Evolutionary conservation across 2,329 filamentous ascomycete genomes (phyloP).

Genomic region (Didymella glomerata): DNA sequence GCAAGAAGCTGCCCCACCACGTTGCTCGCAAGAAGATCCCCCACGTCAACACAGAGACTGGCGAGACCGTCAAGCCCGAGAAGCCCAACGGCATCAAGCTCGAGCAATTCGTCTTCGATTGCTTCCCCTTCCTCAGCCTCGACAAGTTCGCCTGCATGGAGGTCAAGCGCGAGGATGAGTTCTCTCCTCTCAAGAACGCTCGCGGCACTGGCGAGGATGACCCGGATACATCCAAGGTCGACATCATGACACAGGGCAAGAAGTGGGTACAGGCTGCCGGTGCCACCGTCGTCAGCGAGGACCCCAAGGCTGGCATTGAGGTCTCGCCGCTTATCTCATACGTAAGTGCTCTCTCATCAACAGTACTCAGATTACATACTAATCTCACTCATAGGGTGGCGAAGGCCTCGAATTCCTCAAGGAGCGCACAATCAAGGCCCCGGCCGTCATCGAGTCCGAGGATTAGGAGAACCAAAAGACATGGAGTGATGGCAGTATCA

Average conservation of each 20-base stretch:
- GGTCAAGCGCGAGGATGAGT: slow-evolving; percentile 96
- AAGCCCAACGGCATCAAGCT: slow-evolving; percentile 99
- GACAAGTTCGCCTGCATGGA: slow-evolving; percentile 95
- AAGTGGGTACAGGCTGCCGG: slow-evolving; percentile 85
- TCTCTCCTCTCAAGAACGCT: slow-evolving; percentile 95
- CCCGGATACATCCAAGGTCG: slow-evolving; percentile 87
- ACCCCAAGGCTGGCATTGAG: slow-evolving; percentile 72
- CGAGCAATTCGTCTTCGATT: slow-evolving; percentile 99
- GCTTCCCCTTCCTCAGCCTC: slow-evolving; percentile 87
- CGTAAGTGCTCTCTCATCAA: slow-evolving; percentile 65
- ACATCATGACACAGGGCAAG: slow-evolving; percentile 89
- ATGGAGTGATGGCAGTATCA: slow-evolving; percentile 3
- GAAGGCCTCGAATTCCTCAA: slow-evolving; percentile 70
- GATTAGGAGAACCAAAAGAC: slow-evolving; percentile 41
- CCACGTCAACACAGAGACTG: slow-evolving; percentile 76
- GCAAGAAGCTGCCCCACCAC: slow-evolving; percentile 88
- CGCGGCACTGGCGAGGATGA: slow-evolving; percentile 86
- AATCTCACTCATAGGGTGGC: slow-evolving; percentile 58
- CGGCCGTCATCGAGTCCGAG: slow-evolving; percentile 70
- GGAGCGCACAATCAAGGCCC: slow-evolving; percentile 67
- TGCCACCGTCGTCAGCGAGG: slow-evolving; percentile 73
- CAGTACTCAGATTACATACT: background rate
- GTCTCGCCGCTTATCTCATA: slow-evolving; percentile 95
- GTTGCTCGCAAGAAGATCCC: slow-evolving; percentile 99
- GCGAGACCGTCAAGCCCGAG: slow-evolving; percentile 85